phyloP scores from a whole-genome alignment of 257 asterid genomes.

The Petrea volubilis region DNA sequence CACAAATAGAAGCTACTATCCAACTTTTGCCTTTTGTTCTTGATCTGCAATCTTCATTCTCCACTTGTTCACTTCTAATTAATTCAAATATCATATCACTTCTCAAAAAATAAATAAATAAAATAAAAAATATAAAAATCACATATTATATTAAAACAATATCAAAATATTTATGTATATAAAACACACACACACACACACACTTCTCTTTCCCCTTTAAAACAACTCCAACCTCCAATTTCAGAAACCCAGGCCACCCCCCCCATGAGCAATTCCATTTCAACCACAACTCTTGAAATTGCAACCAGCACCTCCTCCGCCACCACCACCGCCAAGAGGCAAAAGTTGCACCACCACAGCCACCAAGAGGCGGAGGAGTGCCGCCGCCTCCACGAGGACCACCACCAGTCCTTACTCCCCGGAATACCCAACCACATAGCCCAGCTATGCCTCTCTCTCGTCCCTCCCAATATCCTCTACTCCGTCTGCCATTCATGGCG shows the following conservation, averaged over 20 bases:
- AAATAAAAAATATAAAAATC: neutral
- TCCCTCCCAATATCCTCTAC: slow-evolving; percentile 55
- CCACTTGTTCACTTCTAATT: slow-evolving; percentile 13
- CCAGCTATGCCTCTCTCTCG: slow-evolving; percentile 56
- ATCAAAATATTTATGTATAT: neutral
- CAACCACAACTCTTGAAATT: slow-evolving; percentile 19
- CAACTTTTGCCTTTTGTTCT: slow-evolving; percentile 64
- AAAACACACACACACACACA: neutral
- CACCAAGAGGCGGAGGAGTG: slow-evolving; percentile 3
- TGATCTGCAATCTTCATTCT: slow-evolving; percentile 8
- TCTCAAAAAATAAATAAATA: no score
- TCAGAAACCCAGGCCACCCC: neutral
- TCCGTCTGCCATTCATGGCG: slow-evolving; percentile 78
- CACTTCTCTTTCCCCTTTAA: neutral
- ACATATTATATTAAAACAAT: neutral
- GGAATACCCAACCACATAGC: slow-evolving; percentile 76
- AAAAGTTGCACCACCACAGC: slow-evolving; percentile 27
- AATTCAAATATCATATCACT: no score
- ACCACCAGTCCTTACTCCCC: slow-evolving; percentile 46
- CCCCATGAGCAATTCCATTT: slow-evolving; percentile 49
- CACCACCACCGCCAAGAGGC: slow-evolving; percentile 28
- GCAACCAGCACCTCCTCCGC: slow-evolving; percentile 1
- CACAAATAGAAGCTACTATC: slow-evolving; percentile 27
- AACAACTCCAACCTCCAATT: neutral
- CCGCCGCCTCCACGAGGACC: slow-evolving; percentile 11